These are phyloP conservation scores for Teratosphaeria gauchensis DNA, from an alignment of 2,329 filamentous ascomycete genomes.

Conservation along the genomic window DNA sequence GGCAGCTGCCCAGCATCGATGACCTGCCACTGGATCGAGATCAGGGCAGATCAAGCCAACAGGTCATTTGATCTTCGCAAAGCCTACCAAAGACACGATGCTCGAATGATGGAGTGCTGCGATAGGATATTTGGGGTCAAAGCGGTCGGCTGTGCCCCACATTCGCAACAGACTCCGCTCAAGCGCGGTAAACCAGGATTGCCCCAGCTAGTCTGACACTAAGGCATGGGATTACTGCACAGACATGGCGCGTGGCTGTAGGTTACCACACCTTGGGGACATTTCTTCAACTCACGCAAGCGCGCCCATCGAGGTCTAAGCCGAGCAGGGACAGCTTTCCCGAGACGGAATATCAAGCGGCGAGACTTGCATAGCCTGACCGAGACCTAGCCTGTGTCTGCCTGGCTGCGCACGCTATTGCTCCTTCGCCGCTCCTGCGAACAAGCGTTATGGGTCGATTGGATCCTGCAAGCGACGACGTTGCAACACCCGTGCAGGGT, in stretches of 20 bases:
- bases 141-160: background rate
- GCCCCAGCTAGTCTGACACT: background rate
- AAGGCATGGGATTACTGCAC: slow-evolving; percentile 5
- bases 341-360: background rate
- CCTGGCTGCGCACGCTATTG: background rate
- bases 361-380: slow-evolving; percentile 4
- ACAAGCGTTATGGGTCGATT: background rate
- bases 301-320: background rate
- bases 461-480: background rate
- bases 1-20: background rate
- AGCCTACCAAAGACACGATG: background rate
- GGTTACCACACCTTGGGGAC: slow-evolving; percentile 2
- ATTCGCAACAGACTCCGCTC: background rate
- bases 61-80: background rate
- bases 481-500: background rate
- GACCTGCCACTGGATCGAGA: background rate
- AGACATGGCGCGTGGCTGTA: slow-evolving; percentile 3
- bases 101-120: background rate
- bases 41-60: background rate
- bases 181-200: background rate
- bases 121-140: background rate
- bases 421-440: background rate
- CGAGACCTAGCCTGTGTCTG: background rate
- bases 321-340: background rate
- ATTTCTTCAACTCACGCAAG: background rate